Evolutionary conservation across 2,329 filamentous ascomycete species (phyloP).

Genomic region (Penicillium sp.): DNA sequence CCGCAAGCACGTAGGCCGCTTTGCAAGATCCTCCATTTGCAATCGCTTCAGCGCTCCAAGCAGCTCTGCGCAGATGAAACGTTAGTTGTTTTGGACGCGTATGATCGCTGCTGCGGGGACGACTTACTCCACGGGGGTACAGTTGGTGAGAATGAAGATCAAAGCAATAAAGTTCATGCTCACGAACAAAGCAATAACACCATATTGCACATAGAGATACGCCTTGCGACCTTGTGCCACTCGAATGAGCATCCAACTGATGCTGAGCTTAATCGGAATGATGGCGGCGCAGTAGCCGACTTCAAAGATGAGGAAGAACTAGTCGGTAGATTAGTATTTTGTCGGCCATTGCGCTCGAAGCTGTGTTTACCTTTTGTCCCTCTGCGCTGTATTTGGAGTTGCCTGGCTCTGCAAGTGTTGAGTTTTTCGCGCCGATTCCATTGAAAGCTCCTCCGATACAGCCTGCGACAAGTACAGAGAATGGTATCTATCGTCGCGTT

Average conservation of each 20-base stretch:
- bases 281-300: slow-evolving; percentile 29
- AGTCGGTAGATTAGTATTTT: background rate
- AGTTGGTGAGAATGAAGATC: slow-evolving; percentile 26
- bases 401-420: slow-evolving; percentile 13
- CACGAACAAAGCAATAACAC: slow-evolving; percentile 18
- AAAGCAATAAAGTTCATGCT: slow-evolving; percentile 27
- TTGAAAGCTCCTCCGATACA: slow-evolving; percentile 27
- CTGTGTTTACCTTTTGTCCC: slow-evolving; percentile 19
- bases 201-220: slow-evolving; percentile 25
- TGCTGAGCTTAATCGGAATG: slow-evolving; percentile 29
- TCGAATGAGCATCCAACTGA: slow-evolving; percentile 29
- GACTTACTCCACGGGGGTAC: slow-evolving; percentile 22
- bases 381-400: slow-evolving; percentile 18
- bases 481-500: slow-evolving; percentile 17
- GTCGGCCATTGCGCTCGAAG: background rate
- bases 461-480: slow-evolving; percentile 19
- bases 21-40: slow-evolving; percentile 22
- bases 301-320: slow-evolving; percentile 31
- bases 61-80: slow-evolving; percentile 14
- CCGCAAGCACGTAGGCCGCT: slow-evolving; percentile 21
- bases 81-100: background rate
- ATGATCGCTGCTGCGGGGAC: background rate
- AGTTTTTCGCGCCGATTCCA: slow-evolving; percentile 21
- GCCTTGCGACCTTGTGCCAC: slow-evolving; percentile 24
- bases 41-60: slow-evolving; percentile 19